These are phyloP conservation scores for Dalbergia oliveri DNA, from an alignment of 306 rosid species.

Conservation along the genomic window DNA sequence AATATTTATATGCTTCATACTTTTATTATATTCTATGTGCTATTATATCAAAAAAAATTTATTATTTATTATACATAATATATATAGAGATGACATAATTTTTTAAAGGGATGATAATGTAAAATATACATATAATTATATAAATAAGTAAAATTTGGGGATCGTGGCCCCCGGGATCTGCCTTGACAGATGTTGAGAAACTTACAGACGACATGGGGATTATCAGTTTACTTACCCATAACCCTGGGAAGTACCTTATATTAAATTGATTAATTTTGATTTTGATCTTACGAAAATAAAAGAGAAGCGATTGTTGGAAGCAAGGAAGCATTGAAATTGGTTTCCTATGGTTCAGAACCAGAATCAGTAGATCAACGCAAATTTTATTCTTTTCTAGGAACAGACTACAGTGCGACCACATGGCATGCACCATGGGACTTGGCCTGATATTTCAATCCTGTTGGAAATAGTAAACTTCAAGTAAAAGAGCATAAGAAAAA, in stretches of 20 bases:
- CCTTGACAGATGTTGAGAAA: not conserved
- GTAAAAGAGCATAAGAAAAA: conserved; percentile 6
- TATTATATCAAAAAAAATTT: too few relatives aligned
- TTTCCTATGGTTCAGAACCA: not conserved
- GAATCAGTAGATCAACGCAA: not conserved
- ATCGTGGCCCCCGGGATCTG: too few relatives aligned
- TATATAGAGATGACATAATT: too few relatives aligned
- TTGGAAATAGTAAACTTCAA: not conserved
- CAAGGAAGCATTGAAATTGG: conserved; percentile 24
- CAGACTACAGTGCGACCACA: not conserved
- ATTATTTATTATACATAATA: too few relatives aligned
- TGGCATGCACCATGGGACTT: conserved; percentile 11
- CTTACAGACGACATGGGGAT: not conserved
- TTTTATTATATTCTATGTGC: too few relatives aligned
- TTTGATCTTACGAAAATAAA: not conserved
- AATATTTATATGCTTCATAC: too few relatives aligned
- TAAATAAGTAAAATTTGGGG: too few relatives aligned
- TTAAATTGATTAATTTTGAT: not conserved
- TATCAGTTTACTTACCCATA: not conserved
- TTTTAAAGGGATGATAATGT: too few relatives aligned
- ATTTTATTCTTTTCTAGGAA: not conserved
- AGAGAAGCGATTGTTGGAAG: conserved; percentile 23
- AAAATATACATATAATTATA: too few relatives aligned
- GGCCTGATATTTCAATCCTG: not conserved
- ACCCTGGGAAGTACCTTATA: not conserved